Evolutionary conservation across 495 filamentous ascomycete species (phyloP), one percentile per base, ranked within the genome.

Genomic region (Tuber brumale): DNA sequence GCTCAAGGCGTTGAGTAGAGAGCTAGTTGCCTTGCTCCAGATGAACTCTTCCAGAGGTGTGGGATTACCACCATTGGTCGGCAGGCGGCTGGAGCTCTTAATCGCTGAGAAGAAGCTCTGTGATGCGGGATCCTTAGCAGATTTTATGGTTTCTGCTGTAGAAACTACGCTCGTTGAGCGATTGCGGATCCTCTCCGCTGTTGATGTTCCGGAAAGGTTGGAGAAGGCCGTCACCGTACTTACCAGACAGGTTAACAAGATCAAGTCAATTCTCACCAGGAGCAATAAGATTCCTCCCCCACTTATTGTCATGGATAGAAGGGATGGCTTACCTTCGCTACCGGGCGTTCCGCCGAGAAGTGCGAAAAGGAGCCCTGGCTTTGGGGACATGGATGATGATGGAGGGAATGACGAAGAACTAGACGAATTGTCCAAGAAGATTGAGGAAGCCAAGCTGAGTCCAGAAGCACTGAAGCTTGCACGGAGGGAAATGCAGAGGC

Each of bases 61-160:
- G 45, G 88, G 89, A 16, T 82, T 98, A 21, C 94, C 94, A 8
- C 94, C 94, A 1, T 86, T 95, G n/a, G 88, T 97, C 57, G 91
- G 93, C 0, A 88, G 94, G 37, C 90, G 93, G 70, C 88, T 98
- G 21, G 93, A 97, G 83, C 83, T 94, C 10, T 94, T 93, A 81
- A 96, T 99, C 71, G 87, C 88, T 1, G 90, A 88, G 83, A 94
- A 94, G 76, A 90, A 91, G 72, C 81, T 92, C 46, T 84, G 86
- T 46, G 92, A 97, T 74, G 94, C 95, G 7, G 95, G 95, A 10
- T 86, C 88, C 12, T 86, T 99, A n/a, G 95, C 95, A 12, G 96
- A 99, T 82, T 97, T 97, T 79, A 96, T 98, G 93, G 90, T 92
- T 12, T 94, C 95, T 84, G 88, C 97, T 41, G 89, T 96, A 3